Evolutionary conservation across 2,329 filamentous ascomycete species (phyloP).

Genomic region (Phoma sp.): DNA sequence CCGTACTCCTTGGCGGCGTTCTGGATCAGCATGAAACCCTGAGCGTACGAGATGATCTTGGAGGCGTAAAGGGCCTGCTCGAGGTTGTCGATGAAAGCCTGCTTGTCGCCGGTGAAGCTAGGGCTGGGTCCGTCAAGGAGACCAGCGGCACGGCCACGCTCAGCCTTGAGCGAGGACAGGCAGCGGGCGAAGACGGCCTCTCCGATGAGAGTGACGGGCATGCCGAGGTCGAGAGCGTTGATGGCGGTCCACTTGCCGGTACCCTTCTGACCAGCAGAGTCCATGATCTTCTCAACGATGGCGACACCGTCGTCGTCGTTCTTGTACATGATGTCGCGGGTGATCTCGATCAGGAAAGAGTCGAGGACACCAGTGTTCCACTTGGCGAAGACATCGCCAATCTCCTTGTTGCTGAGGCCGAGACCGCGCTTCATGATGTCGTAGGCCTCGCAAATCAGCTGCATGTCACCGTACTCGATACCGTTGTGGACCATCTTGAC

Average conservation of each 20-base stretch:
- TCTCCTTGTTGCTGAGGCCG: constrained; percentile 87
- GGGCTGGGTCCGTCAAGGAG: constrained; percentile 79
- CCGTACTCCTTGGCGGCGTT: constrained; percentile 93
- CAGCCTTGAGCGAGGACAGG: constrained; percentile 90
- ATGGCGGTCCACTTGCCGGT: constrained; percentile 99
- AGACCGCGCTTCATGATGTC: constrained; percentile 99
- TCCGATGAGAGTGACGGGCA: constrained; percentile 97
- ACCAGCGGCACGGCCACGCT: constrained; percentile 81
- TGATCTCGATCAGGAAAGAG: constrained; percentile 98
- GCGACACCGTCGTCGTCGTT: constrained; percentile 91
- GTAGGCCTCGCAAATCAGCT: constrained; percentile 99
- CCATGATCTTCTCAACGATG: constrained; percentile 98
- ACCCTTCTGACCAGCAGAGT: constrained; percentile 98
- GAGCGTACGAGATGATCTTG: constrained; percentile 99
- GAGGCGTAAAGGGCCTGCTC: constrained; percentile 99
- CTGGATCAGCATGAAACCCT: constrained; percentile 99
- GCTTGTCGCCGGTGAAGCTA: constrained; percentile 87
- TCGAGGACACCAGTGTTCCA: constrained; percentile 99
- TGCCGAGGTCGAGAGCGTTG: constrained; percentile 96
- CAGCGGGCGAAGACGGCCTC: constrained; percentile 96
- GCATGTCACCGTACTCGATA: constrained; percentile 99
- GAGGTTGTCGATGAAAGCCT: constrained; percentile 93
- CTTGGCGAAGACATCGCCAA: constrained; percentile 89
- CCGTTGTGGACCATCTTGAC: constrained; percentile 99
- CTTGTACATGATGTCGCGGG: constrained; percentile 97